phyloP scores from a whole-genome alignment of 331 rosid species.

The Rhamnella rubrinervis region DNA sequence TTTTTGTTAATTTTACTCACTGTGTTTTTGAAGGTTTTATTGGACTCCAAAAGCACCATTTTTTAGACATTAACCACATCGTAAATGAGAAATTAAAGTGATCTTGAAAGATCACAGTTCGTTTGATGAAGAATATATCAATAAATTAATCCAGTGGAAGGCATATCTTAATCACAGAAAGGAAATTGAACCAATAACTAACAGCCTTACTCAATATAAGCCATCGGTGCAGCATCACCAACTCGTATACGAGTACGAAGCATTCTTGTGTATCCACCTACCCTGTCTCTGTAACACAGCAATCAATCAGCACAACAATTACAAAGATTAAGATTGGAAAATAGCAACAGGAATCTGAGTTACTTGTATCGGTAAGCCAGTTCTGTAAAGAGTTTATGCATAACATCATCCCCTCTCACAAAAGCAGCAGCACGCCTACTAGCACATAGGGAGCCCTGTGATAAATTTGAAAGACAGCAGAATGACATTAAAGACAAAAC shows the following conservation, averaged over 20 bases:
- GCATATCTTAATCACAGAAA: background rate
- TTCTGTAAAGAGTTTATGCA: constrained; percentile 91
- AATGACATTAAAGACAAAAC: background rate
- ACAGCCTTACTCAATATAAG: constrained; percentile 77
- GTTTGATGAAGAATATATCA: constrained; percentile 5
- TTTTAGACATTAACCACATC: background rate
- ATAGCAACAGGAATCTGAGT: constrained; percentile 16
- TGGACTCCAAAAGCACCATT: background rate
- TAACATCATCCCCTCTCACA: constrained; percentile 89
- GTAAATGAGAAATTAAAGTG: constrained; percentile 1
- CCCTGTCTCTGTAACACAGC: constrained; percentile 66
- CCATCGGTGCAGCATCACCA: constrained; percentile 99
- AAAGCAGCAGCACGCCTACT: constrained; percentile 82
- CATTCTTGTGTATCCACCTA: constrained; percentile 90
- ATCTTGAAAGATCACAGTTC: background rate
- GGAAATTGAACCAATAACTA: background rate
- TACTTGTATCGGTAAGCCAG: constrained; percentile 92
- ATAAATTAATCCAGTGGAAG: background rate
- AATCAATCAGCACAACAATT: constrained; percentile 17
- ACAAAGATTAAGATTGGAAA: constrained; percentile 6
- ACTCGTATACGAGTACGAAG: constrained; percentile 93
- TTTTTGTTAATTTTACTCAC: background rate
- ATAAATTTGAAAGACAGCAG: constrained; percentile 9
- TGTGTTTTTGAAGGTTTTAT: background rate
- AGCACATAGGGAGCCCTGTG: constrained; percentile 73